Percentiles rank a stretch among this genome's conserved stretches.
These are phyloP conservation scores for Globisporangium nodosum DNA, from an alignment of 352 stramenopile genomes.

Conservation along the genomic window DNA sequence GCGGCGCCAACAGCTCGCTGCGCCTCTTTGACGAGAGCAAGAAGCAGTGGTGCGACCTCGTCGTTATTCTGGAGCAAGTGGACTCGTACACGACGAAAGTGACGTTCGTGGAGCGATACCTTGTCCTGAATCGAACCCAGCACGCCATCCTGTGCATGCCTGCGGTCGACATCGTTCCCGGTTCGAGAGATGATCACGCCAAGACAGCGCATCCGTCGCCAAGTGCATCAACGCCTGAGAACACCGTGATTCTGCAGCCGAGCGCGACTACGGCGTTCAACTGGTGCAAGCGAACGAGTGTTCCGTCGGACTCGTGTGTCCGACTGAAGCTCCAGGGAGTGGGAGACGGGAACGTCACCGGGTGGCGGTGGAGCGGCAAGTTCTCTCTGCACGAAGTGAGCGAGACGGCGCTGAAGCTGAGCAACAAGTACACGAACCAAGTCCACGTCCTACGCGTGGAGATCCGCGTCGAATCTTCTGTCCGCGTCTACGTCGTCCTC, in stretches of 20 bases:
- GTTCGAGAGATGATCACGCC: not conserved
- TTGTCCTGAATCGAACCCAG: conserved; percentile 70
- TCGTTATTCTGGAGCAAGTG: conserved; percentile 62
- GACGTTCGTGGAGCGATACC: conserved; percentile 77
- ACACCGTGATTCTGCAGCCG: conserved; percentile 19
- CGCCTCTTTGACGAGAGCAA: conserved; percentile 67
- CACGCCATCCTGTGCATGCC: conserved; percentile 47
- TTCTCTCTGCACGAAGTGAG: conserved; percentile 81
- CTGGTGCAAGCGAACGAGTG: conserved; percentile 40
- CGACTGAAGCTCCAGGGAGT: conserved; percentile 45
- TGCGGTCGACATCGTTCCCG: conserved; percentile 34
- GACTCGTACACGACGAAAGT: conserved; percentile 66
- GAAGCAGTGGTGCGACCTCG: conserved; percentile 73
- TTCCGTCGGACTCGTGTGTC: conserved; percentile 59
- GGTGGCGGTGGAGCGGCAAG: conserved; percentile 76
- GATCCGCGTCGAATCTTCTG: conserved; percentile 62
- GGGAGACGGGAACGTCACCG: conserved; percentile 24
- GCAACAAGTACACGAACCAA: conserved; percentile 69
- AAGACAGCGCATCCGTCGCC: conserved; percentile 8
- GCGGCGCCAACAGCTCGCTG: conserved; percentile 57
- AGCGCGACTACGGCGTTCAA: conserved; percentile 57
- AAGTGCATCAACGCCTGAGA: conserved; percentile 6
- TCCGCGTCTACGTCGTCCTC: conserved; percentile 73
- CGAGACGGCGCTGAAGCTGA: conserved; percentile 82
- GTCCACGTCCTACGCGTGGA: conserved; percentile 80